A percentile compares a stretch with the other conserved stretches of the same genome.
Conservation (phyloP, 176 grass and related monocot species). For the Rhynchospora pubera region DNA sequence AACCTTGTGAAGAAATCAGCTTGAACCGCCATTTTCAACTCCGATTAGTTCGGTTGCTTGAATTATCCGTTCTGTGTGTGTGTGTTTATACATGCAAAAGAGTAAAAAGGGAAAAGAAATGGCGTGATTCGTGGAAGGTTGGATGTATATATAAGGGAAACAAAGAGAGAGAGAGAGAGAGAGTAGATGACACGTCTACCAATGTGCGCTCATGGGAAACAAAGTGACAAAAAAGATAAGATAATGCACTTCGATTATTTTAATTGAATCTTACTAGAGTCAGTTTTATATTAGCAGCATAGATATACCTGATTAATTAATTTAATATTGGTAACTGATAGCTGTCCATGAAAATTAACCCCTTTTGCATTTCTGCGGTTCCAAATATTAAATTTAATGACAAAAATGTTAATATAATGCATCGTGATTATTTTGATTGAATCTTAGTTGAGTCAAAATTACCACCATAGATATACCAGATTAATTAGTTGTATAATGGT, state of each 20-base stretch:
- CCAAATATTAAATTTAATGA: background rate
- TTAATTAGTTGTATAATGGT: background rate
- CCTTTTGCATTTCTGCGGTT: no score
- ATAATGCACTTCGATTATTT: background rate
- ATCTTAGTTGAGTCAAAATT: background rate
- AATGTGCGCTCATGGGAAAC: slow-evolving; percentile 8
- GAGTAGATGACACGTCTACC: slow-evolving; percentile 10
- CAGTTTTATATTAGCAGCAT: background rate
- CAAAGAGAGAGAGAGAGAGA: slow-evolving; percentile 14
- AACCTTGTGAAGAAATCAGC: slow-evolving; percentile 9
- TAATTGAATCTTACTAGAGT: background rate
- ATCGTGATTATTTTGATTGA: background rate
- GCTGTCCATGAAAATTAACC: background rate
- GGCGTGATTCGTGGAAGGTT: background rate
- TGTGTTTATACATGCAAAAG: background rate
- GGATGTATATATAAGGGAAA: slow-evolving; percentile 6
- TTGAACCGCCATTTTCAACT: slow-evolving; percentile 13
- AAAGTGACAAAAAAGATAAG: slow-evolving; percentile 13
- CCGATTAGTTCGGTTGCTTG: background rate
- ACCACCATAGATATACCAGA: background rate
- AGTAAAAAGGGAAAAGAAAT: background rate
- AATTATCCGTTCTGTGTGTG: background rate
- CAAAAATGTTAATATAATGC: slow-evolving; percentile 9
- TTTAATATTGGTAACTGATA: background rate
- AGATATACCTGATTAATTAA: slow-evolving; percentile 1